Conservation (phyloP, 192 early-diverging fungal genomes). For the Entomortierella lignicola region DNA sequence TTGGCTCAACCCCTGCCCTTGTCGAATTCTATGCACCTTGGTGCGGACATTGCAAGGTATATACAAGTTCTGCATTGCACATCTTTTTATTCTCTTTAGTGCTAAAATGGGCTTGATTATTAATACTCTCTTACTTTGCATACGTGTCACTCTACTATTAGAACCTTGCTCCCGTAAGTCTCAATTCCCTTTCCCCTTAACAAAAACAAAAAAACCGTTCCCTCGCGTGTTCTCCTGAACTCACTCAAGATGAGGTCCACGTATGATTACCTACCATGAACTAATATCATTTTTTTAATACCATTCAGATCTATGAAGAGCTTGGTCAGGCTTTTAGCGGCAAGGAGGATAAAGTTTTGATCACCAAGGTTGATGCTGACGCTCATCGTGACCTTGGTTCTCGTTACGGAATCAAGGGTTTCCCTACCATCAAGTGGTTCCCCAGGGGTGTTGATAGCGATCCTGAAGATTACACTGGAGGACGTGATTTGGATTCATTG, state of each 20-base stretch:
- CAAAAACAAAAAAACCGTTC: too few relatives aligned
- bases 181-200: background rate
- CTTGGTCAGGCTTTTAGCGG: constrained; percentile 82
- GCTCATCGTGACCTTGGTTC: constrained; percentile 84
- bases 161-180: constrained; percentile 52
- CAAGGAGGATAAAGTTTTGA: constrained; percentile 79
- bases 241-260: too few relatives aligned
- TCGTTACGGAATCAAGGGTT: constrained; percentile 83
- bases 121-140: constrained; percentile 12
- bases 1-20: constrained; percentile 65
- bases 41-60: constrained; percentile 88
- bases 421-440: constrained; percentile 96
- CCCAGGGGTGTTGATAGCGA: constrained; percentile 77
- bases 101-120: background rate
- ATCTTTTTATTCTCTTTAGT: background rate
- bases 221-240: too few relatives aligned
- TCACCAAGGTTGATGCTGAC: constrained; percentile 93
- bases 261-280: too few relatives aligned
- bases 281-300: background rate
- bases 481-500: constrained; percentile 87
- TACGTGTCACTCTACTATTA: constrained; percentile 16
- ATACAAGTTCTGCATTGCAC: too few relatives aligned
- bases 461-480: constrained; percentile 84
- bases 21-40: constrained; percentile 96
- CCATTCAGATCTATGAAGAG: constrained; percentile 74